Evolutionary conservation across 208 protist genomes (phyloP), one percentile per base, ranked within the genome.

Genomic region (Leptomonas seymouri): DNA sequence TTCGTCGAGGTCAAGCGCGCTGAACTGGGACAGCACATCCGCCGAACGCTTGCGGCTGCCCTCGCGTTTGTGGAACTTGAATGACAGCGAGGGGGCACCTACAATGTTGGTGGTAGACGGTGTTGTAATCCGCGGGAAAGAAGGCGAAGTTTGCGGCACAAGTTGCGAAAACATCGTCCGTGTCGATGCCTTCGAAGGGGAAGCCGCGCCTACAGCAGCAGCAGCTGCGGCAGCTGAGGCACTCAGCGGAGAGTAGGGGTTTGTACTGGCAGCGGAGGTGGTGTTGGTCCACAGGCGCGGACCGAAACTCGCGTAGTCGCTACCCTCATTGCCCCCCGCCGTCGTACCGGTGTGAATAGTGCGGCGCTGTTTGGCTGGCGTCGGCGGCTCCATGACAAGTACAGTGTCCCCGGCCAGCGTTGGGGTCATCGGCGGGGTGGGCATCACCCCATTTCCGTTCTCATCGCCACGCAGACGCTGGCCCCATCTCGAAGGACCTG

Each of bases 1-100:
- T 25, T 90, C 82, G 39, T 91, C 85, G 9, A 94, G 73, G 62
- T 90, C 82, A 15, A 94, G 61, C 25, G 84, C 89, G 28, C 80
- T 88, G 71, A 94, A 84, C 67, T 91, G 84, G 45, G 86, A 90
- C 11, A 88, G 65, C 36, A 86, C 84, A 2, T 82, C 81, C 1
- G 77, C 70, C 9, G 84, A 85, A 8, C 89, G 81, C 74, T 91
- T 94, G 46, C 88, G 76, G 25, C 70, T 80, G 23, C 67, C 42
- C 70, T 79, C 78, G n/a, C 56, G 72, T 66, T 81, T 78, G 7
- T 49, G 41, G 30, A 81, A 80, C 55, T 84, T 87, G 23, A 76
- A 76, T 21, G 63, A 46, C 20, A 42, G 21, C 20, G 71, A 44
- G 7, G 48, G 63, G 3, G 56, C 54, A 0, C 15, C 63, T 3